Evolutionary conservation across 192 early-diverging fungal species (phyloP), one percentile per base, ranked within the genome.

Genomic region (Coemansia sp.): DNA sequence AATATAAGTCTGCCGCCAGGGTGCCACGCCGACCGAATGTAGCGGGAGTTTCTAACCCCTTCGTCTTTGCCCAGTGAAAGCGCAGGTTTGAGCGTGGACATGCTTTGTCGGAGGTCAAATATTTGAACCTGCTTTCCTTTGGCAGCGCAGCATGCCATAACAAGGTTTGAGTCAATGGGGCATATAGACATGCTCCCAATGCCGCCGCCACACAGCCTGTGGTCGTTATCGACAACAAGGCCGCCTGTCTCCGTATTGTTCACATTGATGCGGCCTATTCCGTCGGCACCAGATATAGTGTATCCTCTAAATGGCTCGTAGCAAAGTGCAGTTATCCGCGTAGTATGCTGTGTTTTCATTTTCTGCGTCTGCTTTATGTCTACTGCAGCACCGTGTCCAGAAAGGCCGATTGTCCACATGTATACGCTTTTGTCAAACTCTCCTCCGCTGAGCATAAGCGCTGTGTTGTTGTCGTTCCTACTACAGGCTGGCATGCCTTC

Each of bases 21-120:
- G 26, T 78, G 76, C 76, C 76, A 78, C 33, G 76, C 66, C 30
- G 76, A 66, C 15, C 76, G 67, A 6, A 61, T 62, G 48, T 73
- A 78, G 26, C 67, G 46, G 23, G 76, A 78, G 58, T 73, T 67
- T 18, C 63, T 65, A 51, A 71, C 58, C 26, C 55, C 55, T 15
- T 56, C 26, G 6, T 55, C 21, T 9, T 57, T 58, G 1, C 76
- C 76, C 16, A 78, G 60, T 6, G 18, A 38, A 41, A 78, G 46
- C 14, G 57, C 76, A 5, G 76, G 71, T 10, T 30, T 38, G 11
- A 33, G 10, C 6, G 55, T 44, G 14, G 60, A 45, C 38, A 57
- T 24, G 21, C 52, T 15, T n/a, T 62, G 57, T 9, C 76, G 62
- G 20, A 78, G 21, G 36, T 78, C 76, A 9, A 73, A 68, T 11